Base-by-base conservation (phyloP, 1,284 basidiomycete species). In the Inonotus hispidus region DNA sequence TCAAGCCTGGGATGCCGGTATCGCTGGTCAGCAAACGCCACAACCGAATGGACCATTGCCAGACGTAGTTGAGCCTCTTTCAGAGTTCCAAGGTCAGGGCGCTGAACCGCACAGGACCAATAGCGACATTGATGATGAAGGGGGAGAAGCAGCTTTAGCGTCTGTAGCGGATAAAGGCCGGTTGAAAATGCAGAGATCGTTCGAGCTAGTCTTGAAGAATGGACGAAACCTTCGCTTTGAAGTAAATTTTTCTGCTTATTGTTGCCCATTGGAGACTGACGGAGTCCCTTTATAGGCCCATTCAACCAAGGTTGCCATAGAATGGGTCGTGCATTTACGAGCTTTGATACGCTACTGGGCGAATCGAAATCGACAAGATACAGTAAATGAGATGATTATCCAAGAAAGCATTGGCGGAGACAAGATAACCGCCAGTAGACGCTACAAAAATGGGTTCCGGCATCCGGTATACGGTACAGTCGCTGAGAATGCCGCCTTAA, bases 281-380 rank as follows among this genome's bases (percentile, higher is more conserved):
- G 41, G 13, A 49, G 25, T 49, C 2, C 23, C 47, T 52, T 62
- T 6, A 8, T 57, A 91, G 88, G 78, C 82, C 13, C 76, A 85
- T 72, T 89, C 88, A 13, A 79, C 80, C 58, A 74, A 74, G 37
- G 75, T 84, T 46, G 88, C 88, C 1, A 70, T 87, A 52, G 90
- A 95, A 67, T 95, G 92, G 92, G 84, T 93, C 54, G 79, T 82
- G 58, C 81, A 82, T 56, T 79, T 95, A 1, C 81, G 83, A 27
- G 81, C 79, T 43, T 78, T 94, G 29, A 74, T 88, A 38, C 71
- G 75, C 10, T 95, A 92, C 70, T 95, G 93, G 93, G 85, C 80
- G 57, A 77, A 82, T 58, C 81, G 87, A 41, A 85, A 91, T 67
- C 79, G 80, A 38, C 76, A 77, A 46, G 90, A 92, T 68, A 86